Evolutionary conservation across 805 yeast species (phyloP), one percentile per base, ranked within the genome.

Genomic region (Candida koratica): DNA sequence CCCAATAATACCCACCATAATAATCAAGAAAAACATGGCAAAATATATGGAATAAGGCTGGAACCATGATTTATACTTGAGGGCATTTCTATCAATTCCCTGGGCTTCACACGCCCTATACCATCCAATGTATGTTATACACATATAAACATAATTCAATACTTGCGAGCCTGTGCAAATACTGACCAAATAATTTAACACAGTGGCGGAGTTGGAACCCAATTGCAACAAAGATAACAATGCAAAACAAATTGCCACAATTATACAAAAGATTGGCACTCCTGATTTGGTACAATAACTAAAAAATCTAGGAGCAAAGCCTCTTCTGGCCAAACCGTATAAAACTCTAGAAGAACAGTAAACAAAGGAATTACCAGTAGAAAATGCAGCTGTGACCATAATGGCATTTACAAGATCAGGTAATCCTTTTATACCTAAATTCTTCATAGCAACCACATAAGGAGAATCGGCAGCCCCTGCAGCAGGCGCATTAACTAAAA

Each of bases 331-430:
- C 56, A 84, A 63, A 2, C 86, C 86, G 53, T 79, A 79, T 15
- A 85, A 61, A 0, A 84, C 67, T 52, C 77, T 60, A 6, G 87
- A 74, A 0, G 90, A 80, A 42, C 87, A 79, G 52, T 76, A 84
- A 23, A 84, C 75, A 54, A 79, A 82, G 1, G 90, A 82, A 55
- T 85, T 85, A 36, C 95, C 95, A 2, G 95, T 88, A 23, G 88
- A 79, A 46, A 85, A 81, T 0, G 89, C 83, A 1, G 93, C 74
- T 4, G 85, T 68, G 37, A 87, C 67, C 37, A 87, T 70, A 19
- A 85, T 74, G 1, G 77, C 94, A 58, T 88, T 88, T 39, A 88
- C 87, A 42, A 87, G 70, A 51, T 81, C 75, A 20, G 94, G 94
- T 32, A 86, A 64, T 0, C 73, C 80, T 22, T 65, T 73, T 36